Evolutionary conservation across 2,329 filamentous ascomycete species (phyloP).

Genomic region (Curvularia spicifera): DNA sequence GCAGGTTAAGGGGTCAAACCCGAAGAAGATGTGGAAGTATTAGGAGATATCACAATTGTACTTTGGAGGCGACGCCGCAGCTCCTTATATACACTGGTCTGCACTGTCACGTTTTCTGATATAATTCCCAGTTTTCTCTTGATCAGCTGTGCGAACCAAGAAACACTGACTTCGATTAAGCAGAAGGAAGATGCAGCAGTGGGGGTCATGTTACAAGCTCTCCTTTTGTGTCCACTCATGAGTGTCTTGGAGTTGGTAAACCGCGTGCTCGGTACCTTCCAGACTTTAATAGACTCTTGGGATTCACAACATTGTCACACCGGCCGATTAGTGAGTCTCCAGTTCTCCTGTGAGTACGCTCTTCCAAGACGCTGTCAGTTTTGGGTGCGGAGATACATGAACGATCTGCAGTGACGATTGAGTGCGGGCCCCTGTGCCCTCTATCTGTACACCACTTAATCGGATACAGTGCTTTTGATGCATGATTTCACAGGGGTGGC

Average conservation of each 20-base stretch:
- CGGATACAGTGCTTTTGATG: neutral
- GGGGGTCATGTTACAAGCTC: neutral
- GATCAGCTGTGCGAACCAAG: neutral
- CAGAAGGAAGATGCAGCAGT: neutral
- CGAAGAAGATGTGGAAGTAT: slow-evolving; percentile 9
- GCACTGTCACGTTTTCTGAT: neutral
- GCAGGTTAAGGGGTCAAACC: neutral
- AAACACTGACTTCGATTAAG: neutral
- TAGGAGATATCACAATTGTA: slow-evolving; percentile 15
- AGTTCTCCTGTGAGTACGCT: neutral
- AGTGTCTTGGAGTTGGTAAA: neutral
- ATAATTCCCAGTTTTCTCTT: neutral
- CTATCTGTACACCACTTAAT: neutral
- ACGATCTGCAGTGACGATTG: neutral
- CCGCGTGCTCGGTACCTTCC: neutral
- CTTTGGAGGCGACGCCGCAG: neutral
- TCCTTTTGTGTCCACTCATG: neutral
- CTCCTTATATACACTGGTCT: slow-evolving; percentile 20
- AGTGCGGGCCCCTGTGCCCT: neutral
- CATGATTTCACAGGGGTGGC: neutral
- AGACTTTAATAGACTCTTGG: neutral
- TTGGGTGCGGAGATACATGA: neutral
- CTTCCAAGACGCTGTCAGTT: neutral
- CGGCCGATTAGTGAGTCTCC: neutral
- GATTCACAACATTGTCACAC: neutral